phyloP scores from a whole-genome alignment of 176 grass and related monocot species.

The Alopecurus myosuroides region DNA sequence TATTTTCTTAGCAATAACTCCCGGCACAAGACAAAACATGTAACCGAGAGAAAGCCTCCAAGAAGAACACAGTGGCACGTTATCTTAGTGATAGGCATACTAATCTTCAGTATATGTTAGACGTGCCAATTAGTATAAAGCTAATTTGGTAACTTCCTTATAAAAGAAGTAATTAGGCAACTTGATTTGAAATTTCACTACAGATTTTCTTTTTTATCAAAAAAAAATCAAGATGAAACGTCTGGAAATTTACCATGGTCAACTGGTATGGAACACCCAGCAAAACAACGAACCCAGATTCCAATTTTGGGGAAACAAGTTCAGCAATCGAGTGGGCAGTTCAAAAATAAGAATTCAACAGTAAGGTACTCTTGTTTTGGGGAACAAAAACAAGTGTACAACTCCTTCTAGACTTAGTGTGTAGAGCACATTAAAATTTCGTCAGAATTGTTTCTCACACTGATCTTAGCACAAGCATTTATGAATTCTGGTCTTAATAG shows the following conservation, averaged over 20 bases:
- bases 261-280: not conserved
- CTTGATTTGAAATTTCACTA: not conserved
- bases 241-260: not conserved
- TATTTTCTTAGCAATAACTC: not conserved
- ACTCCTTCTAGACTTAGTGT: not conserved
- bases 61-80: not conserved
- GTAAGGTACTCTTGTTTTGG: too few species aligned
- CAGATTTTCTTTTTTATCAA: not conserved
- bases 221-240: not conserved
- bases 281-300: not conserved
- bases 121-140: too few species aligned
- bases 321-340: not conserved
- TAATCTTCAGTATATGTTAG: not conserved
- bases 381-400: not conserved
- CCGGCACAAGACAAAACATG: not conserved
- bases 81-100: not conserved
- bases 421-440: not conserved
- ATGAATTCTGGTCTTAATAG: not conserved
- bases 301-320: not conserved
- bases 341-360: not conserved
- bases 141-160: too few species aligned
- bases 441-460: not conserved
- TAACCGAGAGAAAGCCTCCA: not conserved
- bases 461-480: not conserved
- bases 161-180: too few species aligned